These are phyloP conservation scores for Phytopythium sindhum DNA, from an alignment of 352 stramenopile genomes.

Conservation along the genomic window DNA sequence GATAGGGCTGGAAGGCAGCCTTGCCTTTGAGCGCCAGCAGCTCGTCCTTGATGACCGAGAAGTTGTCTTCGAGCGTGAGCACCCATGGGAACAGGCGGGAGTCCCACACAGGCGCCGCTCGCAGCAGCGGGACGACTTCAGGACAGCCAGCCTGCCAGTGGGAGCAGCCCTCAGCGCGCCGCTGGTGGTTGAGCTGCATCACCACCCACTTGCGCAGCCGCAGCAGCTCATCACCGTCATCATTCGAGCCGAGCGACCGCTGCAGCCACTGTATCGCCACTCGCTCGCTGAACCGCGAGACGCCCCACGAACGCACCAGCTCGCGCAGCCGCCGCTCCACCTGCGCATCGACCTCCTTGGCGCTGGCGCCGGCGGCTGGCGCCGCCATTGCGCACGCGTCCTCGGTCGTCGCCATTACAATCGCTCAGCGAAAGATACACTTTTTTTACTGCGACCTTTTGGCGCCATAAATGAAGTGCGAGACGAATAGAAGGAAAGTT, in stretches of 20 bases:
- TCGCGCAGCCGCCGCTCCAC: constrained; percentile 37
- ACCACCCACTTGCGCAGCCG: constrained; percentile 65
- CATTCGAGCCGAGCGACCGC: constrained; percentile 18
- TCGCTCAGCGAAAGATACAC: neutral
- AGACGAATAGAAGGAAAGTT: too few species aligned
- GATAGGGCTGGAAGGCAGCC: constrained; percentile 72
- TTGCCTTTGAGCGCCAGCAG: constrained; percentile 44
- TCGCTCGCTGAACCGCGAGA: constrained; percentile 65
- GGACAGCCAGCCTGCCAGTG: constrained; percentile 68
- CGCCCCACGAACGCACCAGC: constrained; percentile 51
- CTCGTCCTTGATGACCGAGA: constrained; percentile 54
- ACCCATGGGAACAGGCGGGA: constrained; percentile 42
- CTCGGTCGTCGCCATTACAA: neutral
- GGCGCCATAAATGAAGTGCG: too few species aligned
- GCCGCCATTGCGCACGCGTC: neutral
- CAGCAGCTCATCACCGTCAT: constrained; percentile 25
- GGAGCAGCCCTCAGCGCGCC: constrained; percentile 19
- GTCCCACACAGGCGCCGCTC: constrained; percentile 49
- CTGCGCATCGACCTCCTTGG: neutral
- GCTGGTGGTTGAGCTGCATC: constrained; percentile 59
- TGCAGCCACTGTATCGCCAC: constrained; percentile 63
- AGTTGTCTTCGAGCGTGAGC: constrained; percentile 41
- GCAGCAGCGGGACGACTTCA: constrained; percentile 51
- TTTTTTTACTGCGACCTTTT: neutral
- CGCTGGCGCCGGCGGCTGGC: neutral